A percentile compares a stretch with the other conserved stretches of the same genome.
These are phyloP conservation scores for Pythium aquatile DNA, from an alignment of 352 stramenopile genomes.

Conservation along the genomic window DNA sequence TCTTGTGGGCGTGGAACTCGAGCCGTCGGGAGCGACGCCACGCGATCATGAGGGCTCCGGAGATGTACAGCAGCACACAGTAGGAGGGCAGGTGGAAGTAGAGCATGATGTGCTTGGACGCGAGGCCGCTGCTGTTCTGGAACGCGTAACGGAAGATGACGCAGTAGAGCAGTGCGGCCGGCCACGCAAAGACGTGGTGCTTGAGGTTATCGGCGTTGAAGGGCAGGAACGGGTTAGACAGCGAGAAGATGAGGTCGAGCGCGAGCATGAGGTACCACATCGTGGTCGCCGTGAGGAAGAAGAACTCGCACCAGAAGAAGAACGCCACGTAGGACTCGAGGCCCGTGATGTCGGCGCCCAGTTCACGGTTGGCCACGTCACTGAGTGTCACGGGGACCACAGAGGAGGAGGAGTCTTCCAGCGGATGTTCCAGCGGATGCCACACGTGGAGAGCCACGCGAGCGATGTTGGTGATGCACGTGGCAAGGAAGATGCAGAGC, in stretches of 20 bases:
- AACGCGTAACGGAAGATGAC: conserved; percentile 69
- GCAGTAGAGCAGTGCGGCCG: conserved; percentile 61
- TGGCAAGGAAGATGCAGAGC: conserved; percentile 74
- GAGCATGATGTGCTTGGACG: conserved; percentile 52
- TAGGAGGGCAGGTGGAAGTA: conserved; percentile 72
- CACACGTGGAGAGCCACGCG: conserved; percentile 64
- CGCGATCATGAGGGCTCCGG: conserved; percentile 47
- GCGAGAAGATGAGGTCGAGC: conserved; percentile 83
- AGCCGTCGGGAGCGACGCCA: conserved; percentile 72
- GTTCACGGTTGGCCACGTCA: conserved; percentile 58
- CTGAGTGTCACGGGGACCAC: conserved; percentile 46
- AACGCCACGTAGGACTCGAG: conserved; percentile 58
- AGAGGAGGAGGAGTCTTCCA: neutral
- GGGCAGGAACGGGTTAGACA: conserved; percentile 84
- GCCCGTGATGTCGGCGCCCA: conserved; percentile 27
- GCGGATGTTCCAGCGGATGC: conserved; percentile 21
- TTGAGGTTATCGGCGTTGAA: conserved; percentile 87
- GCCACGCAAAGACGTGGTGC: conserved; percentile 83
- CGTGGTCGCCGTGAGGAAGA: conserved; percentile 75
- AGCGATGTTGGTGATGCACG: conserved; percentile 62
- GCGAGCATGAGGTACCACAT: conserved; percentile 88
- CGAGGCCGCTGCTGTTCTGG: conserved; percentile 22
- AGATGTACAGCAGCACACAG: conserved; percentile 69
- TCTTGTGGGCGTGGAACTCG: conserved; percentile 73
- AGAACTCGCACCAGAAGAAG: conserved; percentile 85